Base-by-base conservation (phyloP, 257 asterid genomes). In the Fraxinus cuspidata region DNA sequence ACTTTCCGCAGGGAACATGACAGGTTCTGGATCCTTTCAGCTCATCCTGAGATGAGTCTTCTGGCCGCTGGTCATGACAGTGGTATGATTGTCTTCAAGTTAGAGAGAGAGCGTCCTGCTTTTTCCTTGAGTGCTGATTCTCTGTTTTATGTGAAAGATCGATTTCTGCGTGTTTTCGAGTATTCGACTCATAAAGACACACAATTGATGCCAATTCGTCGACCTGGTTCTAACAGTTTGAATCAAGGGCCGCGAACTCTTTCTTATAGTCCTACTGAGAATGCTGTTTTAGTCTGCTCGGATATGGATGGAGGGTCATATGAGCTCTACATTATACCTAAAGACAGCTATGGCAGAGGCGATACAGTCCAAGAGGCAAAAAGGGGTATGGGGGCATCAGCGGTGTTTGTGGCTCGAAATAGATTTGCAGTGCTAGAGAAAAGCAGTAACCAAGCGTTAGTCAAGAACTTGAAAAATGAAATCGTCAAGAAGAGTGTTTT, bases 21-120 rank as follows among this genome's bases (percentile, higher is more conserved):
- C 84, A 85, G 99, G 81, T 95, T 95, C 85, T 95, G 99, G 99
- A 93, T 90, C 85, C 97, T 95, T 71, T 29, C 97, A 31, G 93
- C 94, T 74, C 99, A 95, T 77, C 99, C 99, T 27, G 99, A 95
- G 89, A 90, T 95, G 96, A 95, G 89, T 84, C 97, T 95, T 83
- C 87, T 95, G 70, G 99, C 99, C 69, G 98, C 98, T 69, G 99
- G 99, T 76, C 98, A 95, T 77, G 99, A 95, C 76, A 93, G 97
- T 81, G 99, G 99, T 79, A 92, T 95, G 98, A 93, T 95, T 56
- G 99, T 95, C 15, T 95, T 93, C 79, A 95, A 95, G 84, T 80
- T 95, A 85, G 99, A 95, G 86, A 89, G 99, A 86, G 99, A 95
- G 34, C 97, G 98, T 2, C 98, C 97, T 58, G 99, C 98, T 66